Percentiles rank a stretch among this genome's conserved stretches.
phyloP scores from a whole-genome alignment of 78 protist species.

The Bodo saltans region DNA sequence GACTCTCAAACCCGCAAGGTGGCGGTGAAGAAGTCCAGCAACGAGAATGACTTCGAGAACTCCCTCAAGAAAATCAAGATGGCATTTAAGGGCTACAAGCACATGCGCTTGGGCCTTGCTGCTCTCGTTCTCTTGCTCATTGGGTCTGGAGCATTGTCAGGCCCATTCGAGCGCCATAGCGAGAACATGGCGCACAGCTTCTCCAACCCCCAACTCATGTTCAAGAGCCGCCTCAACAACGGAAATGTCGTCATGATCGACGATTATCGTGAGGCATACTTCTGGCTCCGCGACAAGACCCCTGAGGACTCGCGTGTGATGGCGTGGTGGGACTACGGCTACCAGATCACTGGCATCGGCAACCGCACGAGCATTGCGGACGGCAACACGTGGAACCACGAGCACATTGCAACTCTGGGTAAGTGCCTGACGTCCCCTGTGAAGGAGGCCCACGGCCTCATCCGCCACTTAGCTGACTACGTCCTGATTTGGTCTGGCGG shows the following conservation, averaged over 20 bases:
- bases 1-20: background rate
- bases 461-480: constrained; percentile 91
- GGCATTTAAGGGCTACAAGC: background rate
- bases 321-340: constrained; percentile 99
- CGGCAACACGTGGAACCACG: constrained; percentile 99
- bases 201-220: constrained; percentile 59
- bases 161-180: background rate
- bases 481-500: constrained; percentile 97
- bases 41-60: background rate
- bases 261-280: constrained; percentile 98
- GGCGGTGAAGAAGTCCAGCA: background rate
- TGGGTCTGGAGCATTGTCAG: background rate
- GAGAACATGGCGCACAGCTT: background rate
- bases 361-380: constrained; percentile 95
- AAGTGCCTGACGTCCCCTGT: constrained; percentile 84
- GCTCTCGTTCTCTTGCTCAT: background rate
- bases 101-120: background rate
- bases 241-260: constrained; percentile 84
- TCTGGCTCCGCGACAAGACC: constrained; percentile 96
- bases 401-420: constrained; percentile 96
- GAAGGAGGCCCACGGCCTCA: constrained; percentile 66
- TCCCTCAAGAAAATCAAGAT: background rate
- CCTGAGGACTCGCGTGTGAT: constrained; percentile 80
- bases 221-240: constrained; percentile 65
- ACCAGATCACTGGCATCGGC: constrained; percentile 94